These are phyloP conservation scores for Mytilinidion resinicola DNA, from an alignment of 495 filamentous ascomycete species.

Conservation along the genomic window DNA sequence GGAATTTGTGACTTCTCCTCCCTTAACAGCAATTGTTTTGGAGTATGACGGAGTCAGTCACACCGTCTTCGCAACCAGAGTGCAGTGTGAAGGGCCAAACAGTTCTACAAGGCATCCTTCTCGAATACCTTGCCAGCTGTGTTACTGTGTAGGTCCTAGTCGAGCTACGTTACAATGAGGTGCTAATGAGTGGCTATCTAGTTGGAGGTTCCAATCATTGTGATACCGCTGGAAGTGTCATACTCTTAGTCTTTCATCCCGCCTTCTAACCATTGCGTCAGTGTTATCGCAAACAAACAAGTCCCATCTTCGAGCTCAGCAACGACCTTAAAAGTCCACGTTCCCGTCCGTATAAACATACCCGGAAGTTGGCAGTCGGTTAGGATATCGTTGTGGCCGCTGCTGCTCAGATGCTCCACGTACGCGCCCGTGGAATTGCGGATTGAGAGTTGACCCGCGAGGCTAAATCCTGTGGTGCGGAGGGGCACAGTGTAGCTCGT, in stretches of 20 bases:
- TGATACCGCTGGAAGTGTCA: no score
- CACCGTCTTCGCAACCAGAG: no score
- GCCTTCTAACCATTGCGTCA: slow-evolving; percentile 3
- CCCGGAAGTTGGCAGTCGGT: not conserved
- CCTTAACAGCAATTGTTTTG: no score
- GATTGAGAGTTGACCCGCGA: slow-evolving; percentile 1
- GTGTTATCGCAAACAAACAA: slow-evolving; percentile 2
- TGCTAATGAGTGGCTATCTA: no score
- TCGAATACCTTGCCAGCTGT: slow-evolving; percentile 1
- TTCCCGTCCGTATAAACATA: not conserved
- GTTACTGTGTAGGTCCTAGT: slow-evolving; percentile 1
- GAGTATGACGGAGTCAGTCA: no score
- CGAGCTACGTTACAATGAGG: not conserved
- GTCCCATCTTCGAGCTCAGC: slow-evolving; percentile 5
- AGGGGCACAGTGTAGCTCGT: not conserved
- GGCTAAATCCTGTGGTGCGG: not conserved
- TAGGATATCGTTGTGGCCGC: slow-evolving; percentile 3
- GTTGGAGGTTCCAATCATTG: no score
- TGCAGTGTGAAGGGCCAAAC: not conserved
- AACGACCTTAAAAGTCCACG: slow-evolving; percentile 2
- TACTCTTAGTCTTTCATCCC: not conserved
- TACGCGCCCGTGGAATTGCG: slow-evolving; percentile 3
- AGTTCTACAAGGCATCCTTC: slow-evolving; percentile 1
- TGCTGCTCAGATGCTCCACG: not conserved
- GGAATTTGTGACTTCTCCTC: no score